Base-by-base conservation (phyloP, 768 basidiomycete species). In the Pulveroboletus sp. region DNA sequence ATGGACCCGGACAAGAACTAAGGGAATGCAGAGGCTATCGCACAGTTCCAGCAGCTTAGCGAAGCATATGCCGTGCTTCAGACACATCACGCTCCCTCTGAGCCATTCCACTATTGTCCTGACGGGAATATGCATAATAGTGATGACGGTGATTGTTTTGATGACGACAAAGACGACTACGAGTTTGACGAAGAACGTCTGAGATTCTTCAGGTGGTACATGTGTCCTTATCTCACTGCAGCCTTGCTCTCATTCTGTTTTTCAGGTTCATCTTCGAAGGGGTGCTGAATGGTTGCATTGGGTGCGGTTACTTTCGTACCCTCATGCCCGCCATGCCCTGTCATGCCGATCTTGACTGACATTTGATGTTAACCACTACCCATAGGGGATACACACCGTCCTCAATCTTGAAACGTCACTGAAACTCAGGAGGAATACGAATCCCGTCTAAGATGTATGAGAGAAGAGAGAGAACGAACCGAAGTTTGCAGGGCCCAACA, bases 1-100 rank as follows among this genome's bases (percentile, higher is more conserved):
- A 84, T 80, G 0, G 88, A 89, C 68, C 86, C 88, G 8, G 87
- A 88, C 69, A 89, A 88, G 70, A 88, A 88, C 51, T 81, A 75
- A 0, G 76, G 76, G 37, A 79, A 88, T 56, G 75, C 74, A 36
- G 71, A 75, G 56, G 86, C 85, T 40, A 88, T 86, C 35, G 74
- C 72, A 4, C 73, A 83, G 61, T 89, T 90, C 59, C 86, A 89
- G 66, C 69, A 72, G 45, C 64, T 91, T 39, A 76, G 83, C 51
- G 83, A 80, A 50, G 86, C 87, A 5, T 91, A 87, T 68, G 74
- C 76, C 40, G 62, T 77, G 28, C 72, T 89, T 26, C 64, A 79
- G 47, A 78, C 77, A 53, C 76, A 85, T 57, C 76, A 81, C 51
- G 59, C 64, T 9, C 57, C 63, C 46, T 50, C 64, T 47, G 69